Evolutionary conservation across 2,329 filamentous ascomycete species (phyloP).

Genomic region (Fusarium penzigii): DNA sequence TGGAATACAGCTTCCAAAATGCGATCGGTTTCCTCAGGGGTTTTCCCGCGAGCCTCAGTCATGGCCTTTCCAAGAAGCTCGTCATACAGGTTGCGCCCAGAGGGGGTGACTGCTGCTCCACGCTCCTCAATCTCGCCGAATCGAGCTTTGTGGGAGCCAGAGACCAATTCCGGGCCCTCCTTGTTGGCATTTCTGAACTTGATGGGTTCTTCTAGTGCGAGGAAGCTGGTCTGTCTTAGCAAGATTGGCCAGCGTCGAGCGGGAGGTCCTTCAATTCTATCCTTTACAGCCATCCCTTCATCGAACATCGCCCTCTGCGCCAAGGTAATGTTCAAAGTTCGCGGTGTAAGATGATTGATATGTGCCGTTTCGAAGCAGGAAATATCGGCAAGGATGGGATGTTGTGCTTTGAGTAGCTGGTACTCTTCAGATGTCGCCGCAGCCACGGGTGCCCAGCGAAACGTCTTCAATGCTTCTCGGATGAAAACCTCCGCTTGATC

Average conservation of each 20-base stretch:
- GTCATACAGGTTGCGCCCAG: conserved; percentile 48
- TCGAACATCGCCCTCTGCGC: conserved; percentile 1
- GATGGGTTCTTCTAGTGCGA: conserved; percentile 48
- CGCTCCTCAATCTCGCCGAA: conserved; percentile 55
- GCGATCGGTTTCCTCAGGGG: conserved; percentile 5
- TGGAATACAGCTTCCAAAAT: conserved; percentile 30
- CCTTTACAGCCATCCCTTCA: conserved; percentile 13
- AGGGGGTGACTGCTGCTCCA: conserved; percentile 47
- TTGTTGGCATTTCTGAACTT: conserved; percentile 31
- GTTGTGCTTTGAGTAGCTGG: conserved; percentile 10
- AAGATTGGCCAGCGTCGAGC: conserved; percentile 44
- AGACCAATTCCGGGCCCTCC: too few species aligned
- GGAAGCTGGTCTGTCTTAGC: conserved; percentile 54
- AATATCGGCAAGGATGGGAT: conserved; percentile 49
- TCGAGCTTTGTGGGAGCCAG: conserved; percentile 39
- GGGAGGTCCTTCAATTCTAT: conserved; percentile 53
- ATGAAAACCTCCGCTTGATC: conserved; percentile 1
- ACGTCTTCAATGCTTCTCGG: conserved; percentile 16
- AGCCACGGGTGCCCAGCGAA: conserved; percentile 17
- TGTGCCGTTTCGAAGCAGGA: conserved; percentile 33
- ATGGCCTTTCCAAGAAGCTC: too few species aligned
- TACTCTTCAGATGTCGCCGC: conserved; percentile 15
- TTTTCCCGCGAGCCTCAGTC: conserved; percentile 2
- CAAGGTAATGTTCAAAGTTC: conserved; percentile 5
- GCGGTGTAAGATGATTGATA: conserved; percentile 12